These are phyloP conservation scores for Avena atlantica DNA, from an alignment of 176 grass and related monocot genomes.

Conservation along the genomic window DNA sequence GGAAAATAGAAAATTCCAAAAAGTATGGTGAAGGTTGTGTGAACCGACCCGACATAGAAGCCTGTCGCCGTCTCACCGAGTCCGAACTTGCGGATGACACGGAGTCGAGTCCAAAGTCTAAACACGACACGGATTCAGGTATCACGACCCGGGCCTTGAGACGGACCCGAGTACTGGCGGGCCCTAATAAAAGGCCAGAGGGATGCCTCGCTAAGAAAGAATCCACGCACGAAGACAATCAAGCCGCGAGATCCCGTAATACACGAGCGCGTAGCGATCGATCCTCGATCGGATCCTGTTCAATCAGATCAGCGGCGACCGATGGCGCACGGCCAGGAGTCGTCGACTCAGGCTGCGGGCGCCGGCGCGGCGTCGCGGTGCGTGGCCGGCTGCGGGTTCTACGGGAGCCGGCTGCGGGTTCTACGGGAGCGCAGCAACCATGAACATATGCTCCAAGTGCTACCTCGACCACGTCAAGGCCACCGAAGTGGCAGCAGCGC, in stretches of 20 bases:
- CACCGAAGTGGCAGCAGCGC: neutral
- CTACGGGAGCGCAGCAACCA: slow-evolving; percentile 50
- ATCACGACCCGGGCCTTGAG: too few species aligned
- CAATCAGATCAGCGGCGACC: neutral
- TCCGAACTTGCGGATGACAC: neutral
- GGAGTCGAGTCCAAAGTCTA: neutral
- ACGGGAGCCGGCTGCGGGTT: slow-evolving; percentile 55
- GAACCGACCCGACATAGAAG: neutral
- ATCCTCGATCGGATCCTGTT: neutral
- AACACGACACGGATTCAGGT: neutral
- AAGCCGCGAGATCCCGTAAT: neutral
- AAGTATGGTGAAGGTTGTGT: neutral
- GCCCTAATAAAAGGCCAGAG: neutral
- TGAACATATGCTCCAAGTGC: slow-evolving; percentile 55
- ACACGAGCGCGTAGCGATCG: neutral
- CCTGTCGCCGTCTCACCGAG: neutral
- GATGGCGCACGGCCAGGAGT: neutral
- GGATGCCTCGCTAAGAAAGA: neutral
- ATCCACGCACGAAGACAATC: neutral
- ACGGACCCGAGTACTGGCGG: neutral
- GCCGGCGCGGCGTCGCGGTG: neutral
- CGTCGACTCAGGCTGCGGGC: neutral
- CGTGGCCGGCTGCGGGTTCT: slow-evolving; percentile 53
- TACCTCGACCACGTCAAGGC: slow-evolving; percentile 37
- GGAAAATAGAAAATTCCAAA: too few species aligned